These are phyloP conservation scores for Aspergillus caelatus DNA, from an alignment of 2,329 filamentous ascomycete genomes.

Conservation along the genomic window DNA sequence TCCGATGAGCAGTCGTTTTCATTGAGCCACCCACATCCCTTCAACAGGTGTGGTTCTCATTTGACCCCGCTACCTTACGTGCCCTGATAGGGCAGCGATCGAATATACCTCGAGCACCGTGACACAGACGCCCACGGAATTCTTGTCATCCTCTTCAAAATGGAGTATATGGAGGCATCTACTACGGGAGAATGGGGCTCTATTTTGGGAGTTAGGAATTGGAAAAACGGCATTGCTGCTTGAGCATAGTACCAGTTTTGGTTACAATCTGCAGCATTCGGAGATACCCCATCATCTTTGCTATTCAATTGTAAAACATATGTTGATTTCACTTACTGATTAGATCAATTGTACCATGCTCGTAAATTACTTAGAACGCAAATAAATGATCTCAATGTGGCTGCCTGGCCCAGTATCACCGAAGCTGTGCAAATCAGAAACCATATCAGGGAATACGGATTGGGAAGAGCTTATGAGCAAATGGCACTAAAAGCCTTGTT, in stretches of 20 bases:
- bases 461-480: background rate
- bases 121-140: background rate
- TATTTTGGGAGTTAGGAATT: background rate
- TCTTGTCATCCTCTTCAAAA: background rate
- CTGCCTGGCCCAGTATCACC: background rate
- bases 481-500: conserved; percentile 60
- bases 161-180: background rate
- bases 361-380: background rate
- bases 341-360: background rate
- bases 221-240: background rate
- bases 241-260: background rate
- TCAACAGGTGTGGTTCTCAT: background rate
- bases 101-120: background rate
- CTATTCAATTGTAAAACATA: background rate
- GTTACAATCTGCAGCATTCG: background rate
- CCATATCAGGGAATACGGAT: background rate
- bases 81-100: background rate
- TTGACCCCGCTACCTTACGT: background rate
- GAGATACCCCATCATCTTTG: background rate
- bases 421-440: background rate
- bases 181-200: background rate
- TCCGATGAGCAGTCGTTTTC: background rate
- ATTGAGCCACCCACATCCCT: background rate
- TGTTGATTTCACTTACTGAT: background rate
- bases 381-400: background rate